phyloP scores from a whole-genome alignment of 202 grass and related monocot species.

The Schoenoplectus tabernaemontani region DNA sequence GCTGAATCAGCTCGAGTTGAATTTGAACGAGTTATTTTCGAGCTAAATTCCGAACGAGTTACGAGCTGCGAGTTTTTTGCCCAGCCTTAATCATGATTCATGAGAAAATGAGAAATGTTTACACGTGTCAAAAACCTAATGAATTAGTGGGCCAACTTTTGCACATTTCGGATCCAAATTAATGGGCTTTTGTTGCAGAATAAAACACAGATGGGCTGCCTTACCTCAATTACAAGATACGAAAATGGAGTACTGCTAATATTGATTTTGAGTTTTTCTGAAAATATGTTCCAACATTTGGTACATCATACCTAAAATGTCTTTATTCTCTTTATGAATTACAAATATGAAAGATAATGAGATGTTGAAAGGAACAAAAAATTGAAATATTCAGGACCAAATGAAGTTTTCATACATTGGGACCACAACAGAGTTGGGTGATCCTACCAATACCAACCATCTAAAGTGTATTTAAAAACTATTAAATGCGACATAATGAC shows the following conservation, averaged over 20 bases:
- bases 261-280: neutral
- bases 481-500: neutral
- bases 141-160: neutral
- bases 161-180: neutral
- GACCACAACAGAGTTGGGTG: neutral
- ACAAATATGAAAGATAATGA: neutral
- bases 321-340: neutral
- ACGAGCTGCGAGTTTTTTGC: no score
- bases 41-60: no score
- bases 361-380: neutral
- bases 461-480: neutral
- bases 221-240: neutral
- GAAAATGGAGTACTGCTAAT: neutral
- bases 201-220: neutral
- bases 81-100: no score
- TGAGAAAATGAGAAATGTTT: neutral
- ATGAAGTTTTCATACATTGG: neutral
- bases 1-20: no score
- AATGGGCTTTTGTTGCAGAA: neutral
- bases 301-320: neutral
- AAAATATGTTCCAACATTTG: neutral
- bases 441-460: neutral
- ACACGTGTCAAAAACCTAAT: neutral
- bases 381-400: neutral
- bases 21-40: no score